These are phyloP conservation scores for Malus hybrid DNA, from an alignment of 331 rosid genomes.

Conservation along the genomic window DNA sequence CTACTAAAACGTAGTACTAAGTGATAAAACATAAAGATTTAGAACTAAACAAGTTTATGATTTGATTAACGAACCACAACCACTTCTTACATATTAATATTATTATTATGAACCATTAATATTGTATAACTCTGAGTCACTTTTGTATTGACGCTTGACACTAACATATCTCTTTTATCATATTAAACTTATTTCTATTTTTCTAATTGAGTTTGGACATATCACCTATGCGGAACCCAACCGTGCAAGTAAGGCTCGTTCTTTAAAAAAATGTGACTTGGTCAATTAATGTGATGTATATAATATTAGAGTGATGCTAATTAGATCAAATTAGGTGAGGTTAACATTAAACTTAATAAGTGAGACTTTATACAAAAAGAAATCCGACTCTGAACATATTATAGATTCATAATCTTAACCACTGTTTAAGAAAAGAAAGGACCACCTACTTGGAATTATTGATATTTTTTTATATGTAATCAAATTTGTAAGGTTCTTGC, in stretches of 20 bases:
- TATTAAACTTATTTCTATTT: too few species aligned
- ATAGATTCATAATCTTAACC: background rate
- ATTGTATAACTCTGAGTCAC: background rate
- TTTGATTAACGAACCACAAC: background rate
- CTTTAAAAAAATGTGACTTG: too few species aligned
- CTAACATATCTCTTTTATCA: background rate
- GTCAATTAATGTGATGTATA: background rate
- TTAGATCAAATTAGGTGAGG: too few species aligned
- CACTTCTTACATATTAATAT: background rate
- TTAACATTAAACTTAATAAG: background rate
- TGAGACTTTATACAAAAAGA: too few species aligned
- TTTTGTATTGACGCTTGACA: background rate
- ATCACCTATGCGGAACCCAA: background rate
- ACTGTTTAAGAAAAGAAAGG: background rate
- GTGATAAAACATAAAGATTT: too few species aligned
- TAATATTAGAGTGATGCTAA: too few species aligned
- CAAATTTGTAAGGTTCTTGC: background rate
- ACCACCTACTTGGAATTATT: background rate
- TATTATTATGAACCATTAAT: background rate
- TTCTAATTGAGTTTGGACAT: background rate
- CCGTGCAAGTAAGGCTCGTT: background rate
- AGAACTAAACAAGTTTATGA: background rate
- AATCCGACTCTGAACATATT: background rate
- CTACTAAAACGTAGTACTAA: fast-evolving
- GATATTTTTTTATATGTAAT: background rate